These are phyloP conservation scores for Lecanicillium sp. DNA, from an alignment of 2,329 filamentous ascomycete genomes.

Conservation along the genomic window DNA sequence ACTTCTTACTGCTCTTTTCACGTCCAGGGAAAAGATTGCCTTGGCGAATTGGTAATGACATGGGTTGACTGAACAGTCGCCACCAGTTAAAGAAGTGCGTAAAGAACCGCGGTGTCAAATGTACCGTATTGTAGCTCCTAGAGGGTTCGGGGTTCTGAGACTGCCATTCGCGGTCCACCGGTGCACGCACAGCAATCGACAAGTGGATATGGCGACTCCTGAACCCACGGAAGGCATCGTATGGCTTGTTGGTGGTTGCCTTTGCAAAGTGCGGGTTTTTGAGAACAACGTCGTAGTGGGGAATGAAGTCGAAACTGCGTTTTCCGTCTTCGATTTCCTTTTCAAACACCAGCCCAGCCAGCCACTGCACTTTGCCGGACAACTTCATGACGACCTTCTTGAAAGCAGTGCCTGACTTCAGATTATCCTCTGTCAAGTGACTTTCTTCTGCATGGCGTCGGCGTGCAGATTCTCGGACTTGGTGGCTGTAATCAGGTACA, in stretches of 20 bases:
- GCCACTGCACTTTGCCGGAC: conserved; percentile 90
- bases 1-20: conserved; percentile 98
- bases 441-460: conserved; percentile 48
- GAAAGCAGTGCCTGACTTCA: conserved; percentile 73
- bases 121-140: conserved; percentile 91
- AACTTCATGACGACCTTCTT: conserved; percentile 99
- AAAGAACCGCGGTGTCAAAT: conserved; percentile 91
- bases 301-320: conserved; percentile 80
- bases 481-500: conserved; percentile 85
- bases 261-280: conserved; percentile 72
- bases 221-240: conserved; percentile 96
- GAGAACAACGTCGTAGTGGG: conserved; percentile 85
- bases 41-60: conserved; percentile 91
- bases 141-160: conserved; percentile 67
- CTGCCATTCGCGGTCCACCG: conserved; percentile 79
- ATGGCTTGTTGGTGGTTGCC: conserved; percentile 46
- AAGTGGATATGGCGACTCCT: conserved; percentile 94
- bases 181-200: conserved; percentile 84
- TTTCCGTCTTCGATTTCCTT: conserved; percentile 63
- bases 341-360: conserved; percentile 88
- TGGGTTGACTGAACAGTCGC: conserved; percentile 89
- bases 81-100: conserved; percentile 98
- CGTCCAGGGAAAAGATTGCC: conserved; percentile 84
- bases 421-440: conserved; percentile 53
- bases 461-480: conserved; percentile 61